These are phyloP conservation scores for Phoma sp. DNA, from an alignment of 2,329 filamentous ascomycete species.

Conservation along the genomic window DNA sequence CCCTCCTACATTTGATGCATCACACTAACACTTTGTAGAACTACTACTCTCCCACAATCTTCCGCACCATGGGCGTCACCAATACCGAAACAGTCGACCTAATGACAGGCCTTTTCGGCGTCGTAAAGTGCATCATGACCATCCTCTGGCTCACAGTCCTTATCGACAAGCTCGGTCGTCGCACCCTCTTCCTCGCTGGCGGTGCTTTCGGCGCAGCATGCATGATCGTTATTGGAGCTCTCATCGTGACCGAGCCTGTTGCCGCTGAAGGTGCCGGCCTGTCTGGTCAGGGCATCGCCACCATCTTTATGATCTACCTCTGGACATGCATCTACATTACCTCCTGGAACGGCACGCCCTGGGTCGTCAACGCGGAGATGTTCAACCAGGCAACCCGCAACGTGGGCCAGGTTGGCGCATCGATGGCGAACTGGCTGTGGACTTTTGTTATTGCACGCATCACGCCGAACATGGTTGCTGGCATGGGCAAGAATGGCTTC, in stretches of 20 bases:
- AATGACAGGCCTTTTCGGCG: slow-evolving; percentile 79
- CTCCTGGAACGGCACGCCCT: slow-evolving; percentile 76
- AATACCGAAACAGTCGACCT: slow-evolving; percentile 67
- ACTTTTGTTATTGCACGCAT: slow-evolving; percentile 75
- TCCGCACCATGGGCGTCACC: slow-evolving; percentile 69
- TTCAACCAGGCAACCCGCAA: slow-evolving; percentile 72
- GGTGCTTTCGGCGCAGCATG: slow-evolving; percentile 66
- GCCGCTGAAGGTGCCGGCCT: slow-evolving; percentile 44
- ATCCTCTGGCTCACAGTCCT: slow-evolving; percentile 73
- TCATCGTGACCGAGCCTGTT: slow-evolving; percentile 60
- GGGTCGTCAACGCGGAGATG: slow-evolving; percentile 78
- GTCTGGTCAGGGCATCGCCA: slow-evolving; percentile 62
- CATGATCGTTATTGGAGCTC: slow-evolving; percentile 70
- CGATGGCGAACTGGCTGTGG: slow-evolving; percentile 75
- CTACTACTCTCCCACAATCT: slow-evolving; percentile 78
- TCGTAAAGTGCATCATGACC: slow-evolving; percentile 72
- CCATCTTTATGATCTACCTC: slow-evolving; percentile 76
- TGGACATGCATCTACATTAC: slow-evolving; percentile 77
- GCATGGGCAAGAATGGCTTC: slow-evolving; percentile 48
- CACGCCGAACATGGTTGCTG: slow-evolving; percentile 69
- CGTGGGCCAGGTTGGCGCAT: slow-evolving; percentile 65
- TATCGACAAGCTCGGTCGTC: slow-evolving; percentile 69
- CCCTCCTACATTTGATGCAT: too few species aligned
- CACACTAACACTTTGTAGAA: slow-evolving; percentile 48
- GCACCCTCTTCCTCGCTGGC: slow-evolving; percentile 70